phyloP scores from a whole-genome alignment of 768 basidiomycete genomes.

The Lentinula sp. region DNA sequence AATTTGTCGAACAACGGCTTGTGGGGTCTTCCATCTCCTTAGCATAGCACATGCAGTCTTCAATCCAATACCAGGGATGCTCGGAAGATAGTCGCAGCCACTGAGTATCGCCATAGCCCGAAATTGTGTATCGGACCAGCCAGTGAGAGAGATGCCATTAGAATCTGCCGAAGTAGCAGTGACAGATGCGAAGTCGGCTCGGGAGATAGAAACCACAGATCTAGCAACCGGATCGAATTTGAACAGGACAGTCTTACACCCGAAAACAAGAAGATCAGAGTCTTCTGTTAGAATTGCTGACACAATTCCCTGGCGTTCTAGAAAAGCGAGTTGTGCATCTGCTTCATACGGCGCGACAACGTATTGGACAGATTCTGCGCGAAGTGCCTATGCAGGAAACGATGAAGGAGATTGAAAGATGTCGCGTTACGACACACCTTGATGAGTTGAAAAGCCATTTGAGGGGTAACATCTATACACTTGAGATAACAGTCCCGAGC shows the following conservation, averaged over 20 bases:
- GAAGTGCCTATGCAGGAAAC: constrained; percentile 59
- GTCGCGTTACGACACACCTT: constrained; percentile 50
- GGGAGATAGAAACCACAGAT: constrained; percentile 62
- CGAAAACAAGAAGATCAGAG: constrained; percentile 95
- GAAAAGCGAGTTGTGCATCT: constrained; percentile 91
- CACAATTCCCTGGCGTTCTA: constrained; percentile 76
- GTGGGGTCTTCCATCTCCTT: constrained; percentile 79
- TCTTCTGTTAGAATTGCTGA: constrained; percentile 96
- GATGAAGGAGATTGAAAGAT: background rate
- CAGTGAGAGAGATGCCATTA: constrained; percentile 68
- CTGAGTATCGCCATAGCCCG: constrained; percentile 90
- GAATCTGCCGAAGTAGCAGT: constrained; percentile 36
- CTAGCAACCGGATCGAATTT: constrained; percentile 73
- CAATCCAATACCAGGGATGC: constrained; percentile 86
- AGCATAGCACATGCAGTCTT: constrained; percentile 87
- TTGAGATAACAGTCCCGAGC: constrained; percentile 89
- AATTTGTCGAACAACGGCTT: constrained; percentile 73
- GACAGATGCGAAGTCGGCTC: constrained; percentile 61
- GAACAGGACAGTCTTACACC: constrained; percentile 89
- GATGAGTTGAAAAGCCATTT: constrained; percentile 96
- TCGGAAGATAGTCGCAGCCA: constrained; percentile 90
- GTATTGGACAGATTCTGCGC: constrained; percentile 74
- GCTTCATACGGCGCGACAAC: constrained; percentile 98
- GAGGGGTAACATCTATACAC: constrained; percentile 91
- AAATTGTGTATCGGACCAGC: constrained; percentile 90